phyloP scores from a whole-genome alignment of 176 grass and related monocot species.

The Cenchrus purpureus region DNA sequence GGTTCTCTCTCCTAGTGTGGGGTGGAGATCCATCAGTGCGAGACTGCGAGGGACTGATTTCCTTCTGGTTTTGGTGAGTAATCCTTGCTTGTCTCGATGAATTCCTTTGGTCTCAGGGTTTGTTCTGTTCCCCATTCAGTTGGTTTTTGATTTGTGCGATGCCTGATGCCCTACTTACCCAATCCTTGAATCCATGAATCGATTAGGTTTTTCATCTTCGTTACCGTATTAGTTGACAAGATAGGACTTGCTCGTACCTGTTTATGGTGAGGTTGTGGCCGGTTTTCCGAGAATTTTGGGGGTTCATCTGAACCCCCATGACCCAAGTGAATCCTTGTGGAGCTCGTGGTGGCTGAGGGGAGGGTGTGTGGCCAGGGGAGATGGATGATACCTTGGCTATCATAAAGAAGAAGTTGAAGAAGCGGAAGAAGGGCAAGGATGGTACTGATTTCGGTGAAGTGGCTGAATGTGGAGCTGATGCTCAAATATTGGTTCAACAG shows the following conservation, averaged over 20 bases:
- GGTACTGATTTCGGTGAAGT: constrained; percentile 8
- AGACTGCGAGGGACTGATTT: not conserved
- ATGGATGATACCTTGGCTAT: constrained; percentile 90
- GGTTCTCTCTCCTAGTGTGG: not conserved
- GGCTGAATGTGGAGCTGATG: constrained; percentile 39
- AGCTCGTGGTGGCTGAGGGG: constrained; percentile 23
- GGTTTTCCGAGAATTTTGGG: not conserved
- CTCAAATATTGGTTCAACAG: constrained; percentile 28
- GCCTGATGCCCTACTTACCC: not conserved
- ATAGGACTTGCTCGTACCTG: not conserved
- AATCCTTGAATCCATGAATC: not conserved
- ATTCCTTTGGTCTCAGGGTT: not conserved
- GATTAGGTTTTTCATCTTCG: not conserved
- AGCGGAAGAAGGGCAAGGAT: constrained; percentile 70
- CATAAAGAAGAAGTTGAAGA: constrained; percentile 87
- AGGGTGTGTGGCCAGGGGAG: constrained; percentile 40
- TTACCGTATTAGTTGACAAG: not conserved
- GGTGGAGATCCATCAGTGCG: not conserved
- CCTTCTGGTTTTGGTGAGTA: not conserved
- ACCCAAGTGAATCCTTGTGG: constrained; percentile 1
- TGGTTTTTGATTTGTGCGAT: not conserved
- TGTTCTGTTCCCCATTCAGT: not conserved
- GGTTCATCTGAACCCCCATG: constrained; percentile 9
- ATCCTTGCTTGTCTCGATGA: not conserved
- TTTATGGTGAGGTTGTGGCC: not conserved